Conservation (phyloP, 225 moss, liverwort and hornwort genomes). For the Thuidium tamariscinum region DNA sequence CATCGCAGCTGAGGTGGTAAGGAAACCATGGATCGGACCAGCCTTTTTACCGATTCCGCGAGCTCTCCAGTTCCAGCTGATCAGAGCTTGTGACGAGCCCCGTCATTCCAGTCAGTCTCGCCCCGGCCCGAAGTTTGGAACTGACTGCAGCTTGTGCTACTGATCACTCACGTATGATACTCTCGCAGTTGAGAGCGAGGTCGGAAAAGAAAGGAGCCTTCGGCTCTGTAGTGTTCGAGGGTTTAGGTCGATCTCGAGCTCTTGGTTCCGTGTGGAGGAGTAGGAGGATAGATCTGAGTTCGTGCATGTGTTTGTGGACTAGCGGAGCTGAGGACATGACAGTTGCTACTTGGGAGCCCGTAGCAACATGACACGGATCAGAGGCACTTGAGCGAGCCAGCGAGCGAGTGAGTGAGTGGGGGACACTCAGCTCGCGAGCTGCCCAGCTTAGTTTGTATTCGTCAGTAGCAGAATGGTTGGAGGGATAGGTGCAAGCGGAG, state of each 20-base stretch:
- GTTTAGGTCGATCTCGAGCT: neutral
- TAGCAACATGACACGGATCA: neutral
- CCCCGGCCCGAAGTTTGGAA: rapidly evolving
- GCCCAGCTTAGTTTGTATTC: no score
- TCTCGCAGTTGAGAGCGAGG: neutral
- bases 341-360: neutral
- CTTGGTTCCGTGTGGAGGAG: neutral
- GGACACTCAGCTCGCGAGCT: neutral
- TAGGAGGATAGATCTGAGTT: neutral
- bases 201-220: neutral
- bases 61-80: neutral
- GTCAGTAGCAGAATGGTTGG: neutral
- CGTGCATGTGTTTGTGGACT: neutral
- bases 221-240: neutral
- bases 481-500: neutral
- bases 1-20: neutral
- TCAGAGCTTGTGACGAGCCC: neutral
- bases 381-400: neutral
- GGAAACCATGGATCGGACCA: no score
- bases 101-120: neutral
- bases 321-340: neutral
- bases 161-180: neutral
- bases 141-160: neutral
- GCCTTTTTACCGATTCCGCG: no score
- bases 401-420: neutral